Evolutionary conservation across 2,329 filamentous ascomycete species (phyloP), one percentile per base, ranked within the genome.

Genomic region (Cladosporium oxysporum): DNA sequence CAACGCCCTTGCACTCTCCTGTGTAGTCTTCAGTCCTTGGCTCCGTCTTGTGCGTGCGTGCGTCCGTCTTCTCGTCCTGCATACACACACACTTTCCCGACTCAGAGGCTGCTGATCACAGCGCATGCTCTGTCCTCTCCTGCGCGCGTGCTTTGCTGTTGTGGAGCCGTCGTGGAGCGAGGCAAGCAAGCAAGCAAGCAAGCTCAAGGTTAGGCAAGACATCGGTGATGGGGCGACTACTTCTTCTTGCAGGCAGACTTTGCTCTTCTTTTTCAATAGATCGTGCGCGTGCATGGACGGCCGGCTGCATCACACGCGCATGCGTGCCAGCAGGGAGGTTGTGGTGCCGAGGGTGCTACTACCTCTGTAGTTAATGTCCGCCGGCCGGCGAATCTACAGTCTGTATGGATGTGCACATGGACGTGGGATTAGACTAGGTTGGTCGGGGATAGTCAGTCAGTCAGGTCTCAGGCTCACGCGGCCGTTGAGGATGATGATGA

Each of bases 401-500:
- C 18, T 21, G 52, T 29, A 33, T 35, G 29, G 35, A 33, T 4
- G 18, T 58, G 31, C 31, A 58, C 21, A 18, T 52, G 49, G 12
- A 35, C 33, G 33, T 35, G 14, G 28, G 23, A 26, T 3, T 26
- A 26, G 23, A 33, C 52, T 55, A 55, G 52, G 52, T 55, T 33
- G 28, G 52, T n/a, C 16, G n/a, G 52, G 52, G 16, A 29, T 55
- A 29, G 55, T 58, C 53, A 58, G 55, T 58, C 53, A 58, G 31
- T 58, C 55, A 58, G 57, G 33, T 59, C 33, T 29, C n/a, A 47
- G 37, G 61, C 55, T 63, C 61, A 63, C 61, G 61, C 61, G 41
- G 61, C 61, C 61, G 61, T 63, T 63, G 60, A 23, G 61, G 59
- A 26, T 47, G 57, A 44, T 44, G 35, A 11, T 58, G 33, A 10